Percentiles rank a stretch among this genome's conserved stretches.
These are phyloP conservation scores for Echites panduratus DNA, from an alignment of 257 asterid species.

Conservation along the genomic window DNA sequence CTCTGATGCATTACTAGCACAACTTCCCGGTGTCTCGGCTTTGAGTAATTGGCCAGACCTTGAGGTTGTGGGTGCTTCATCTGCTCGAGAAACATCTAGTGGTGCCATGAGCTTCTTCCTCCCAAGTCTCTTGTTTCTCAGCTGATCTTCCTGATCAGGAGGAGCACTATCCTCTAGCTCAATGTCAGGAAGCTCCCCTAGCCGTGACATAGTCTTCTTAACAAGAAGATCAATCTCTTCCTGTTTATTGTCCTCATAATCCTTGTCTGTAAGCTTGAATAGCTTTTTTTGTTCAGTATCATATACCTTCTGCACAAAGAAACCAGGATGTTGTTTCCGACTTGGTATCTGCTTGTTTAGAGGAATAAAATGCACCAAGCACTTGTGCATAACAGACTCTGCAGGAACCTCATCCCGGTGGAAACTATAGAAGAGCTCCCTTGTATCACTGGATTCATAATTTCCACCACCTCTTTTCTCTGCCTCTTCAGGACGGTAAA, in stretches of 20 bases:
- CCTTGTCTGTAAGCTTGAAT: conserved; percentile 69
- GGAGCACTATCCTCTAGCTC: conserved; percentile 52
- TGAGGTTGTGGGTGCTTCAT: conserved; percentile 40
- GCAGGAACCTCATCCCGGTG: conserved; percentile 83
- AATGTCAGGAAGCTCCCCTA: conserved; percentile 68
- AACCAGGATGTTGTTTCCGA: conserved; percentile 81
- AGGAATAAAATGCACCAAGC: conserved; percentile 84
- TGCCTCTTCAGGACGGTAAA: conserved; percentile 94
- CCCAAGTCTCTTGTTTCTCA: conserved; percentile 47
- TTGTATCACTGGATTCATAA: conserved; percentile 58
- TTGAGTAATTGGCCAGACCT: conserved; percentile 40
- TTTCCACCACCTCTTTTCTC: conserved; percentile 56
- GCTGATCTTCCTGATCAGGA: conserved; percentile 52
- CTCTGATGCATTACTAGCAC: conserved; percentile 43
- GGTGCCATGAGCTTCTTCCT: conserved; percentile 53
- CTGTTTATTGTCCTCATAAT: conserved; percentile 63
- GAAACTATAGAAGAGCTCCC: conserved; percentile 83
- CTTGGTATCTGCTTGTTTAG: conserved; percentile 58
- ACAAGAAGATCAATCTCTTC: conserved; percentile 73
- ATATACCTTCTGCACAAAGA: conserved; percentile 74
- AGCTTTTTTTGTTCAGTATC: conserved; percentile 61
- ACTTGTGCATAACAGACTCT: conserved; percentile 88
- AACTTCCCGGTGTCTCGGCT: conserved; percentile 69
- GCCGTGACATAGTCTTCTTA: conserved; percentile 57
- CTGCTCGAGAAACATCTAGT: conserved; percentile 65